A percentile compares a stretch with the other conserved stretches of the same genome.
Conservation (phyloP, 2,329 filamentous ascomycete species). For the Talaromyces sp. region DNA sequence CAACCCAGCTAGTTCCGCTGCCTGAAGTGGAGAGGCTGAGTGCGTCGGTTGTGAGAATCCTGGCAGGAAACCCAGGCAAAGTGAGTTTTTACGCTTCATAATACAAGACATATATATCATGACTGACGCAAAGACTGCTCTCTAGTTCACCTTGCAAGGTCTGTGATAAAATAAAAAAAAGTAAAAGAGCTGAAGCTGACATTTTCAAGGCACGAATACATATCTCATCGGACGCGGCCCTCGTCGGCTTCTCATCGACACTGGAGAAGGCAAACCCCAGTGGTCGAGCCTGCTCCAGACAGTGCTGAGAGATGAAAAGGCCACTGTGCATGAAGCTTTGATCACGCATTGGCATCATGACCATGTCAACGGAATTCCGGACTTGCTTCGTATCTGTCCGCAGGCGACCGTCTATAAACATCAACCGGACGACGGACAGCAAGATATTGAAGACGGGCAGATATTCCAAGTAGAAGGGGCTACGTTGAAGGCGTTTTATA, state of each 20-base stretch:
- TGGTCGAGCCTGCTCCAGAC: conserved; percentile 66
- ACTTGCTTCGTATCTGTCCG: conserved; percentile 62
- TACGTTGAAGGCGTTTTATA: conserved; percentile 62
- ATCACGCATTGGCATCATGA: conserved; percentile 93
- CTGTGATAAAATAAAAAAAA: neutral
- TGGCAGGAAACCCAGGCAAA: conserved; percentile 89
- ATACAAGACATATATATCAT: neutral
- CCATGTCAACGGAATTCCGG: conserved; percentile 69
- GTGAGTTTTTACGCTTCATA: conserved; percentile 31
- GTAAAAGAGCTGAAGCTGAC: conserved; percentile 2
- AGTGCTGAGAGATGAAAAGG: conserved; percentile 62
- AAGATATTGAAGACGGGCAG: conserved; percentile 52
- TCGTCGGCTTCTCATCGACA: conserved; percentile 77
- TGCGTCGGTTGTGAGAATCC: conserved; percentile 70
- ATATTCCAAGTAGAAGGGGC: conserved; percentile 47
- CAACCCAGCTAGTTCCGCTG: conserved; percentile 57
- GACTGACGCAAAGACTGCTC: neutral
- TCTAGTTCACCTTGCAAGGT: conserved; percentile 57
- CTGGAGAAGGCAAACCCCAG: conserved; percentile 70
- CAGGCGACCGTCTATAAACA: conserved; percentile 62
- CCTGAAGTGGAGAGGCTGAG: conserved; percentile 73
- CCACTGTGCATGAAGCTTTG: conserved; percentile 62
- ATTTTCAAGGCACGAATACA: conserved; percentile 70
- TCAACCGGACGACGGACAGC: conserved; percentile 46
- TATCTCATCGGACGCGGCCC: conserved; percentile 79